Evolutionary conservation across 192 early-diverging fungal species (phyloP).

Genomic region (Jimgerdemannia flammicorona): DNA sequence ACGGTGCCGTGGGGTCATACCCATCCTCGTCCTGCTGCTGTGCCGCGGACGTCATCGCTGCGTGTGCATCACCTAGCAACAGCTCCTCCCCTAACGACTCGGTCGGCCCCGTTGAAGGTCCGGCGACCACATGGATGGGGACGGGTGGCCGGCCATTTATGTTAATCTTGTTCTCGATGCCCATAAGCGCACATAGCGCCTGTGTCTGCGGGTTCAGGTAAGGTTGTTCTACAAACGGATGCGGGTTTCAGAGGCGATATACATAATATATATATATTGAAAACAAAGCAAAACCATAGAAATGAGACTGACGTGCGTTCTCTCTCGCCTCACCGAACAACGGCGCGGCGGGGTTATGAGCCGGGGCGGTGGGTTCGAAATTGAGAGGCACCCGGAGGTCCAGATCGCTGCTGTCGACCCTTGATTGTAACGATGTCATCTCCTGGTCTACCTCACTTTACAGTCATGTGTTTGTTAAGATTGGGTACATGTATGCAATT

Average conservation of each 20-base stretch:
- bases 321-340: conserved; percentile 24
- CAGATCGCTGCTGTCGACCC: conserved; percentile 46
- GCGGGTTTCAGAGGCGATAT: not conserved
- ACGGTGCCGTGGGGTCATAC: not conserved
- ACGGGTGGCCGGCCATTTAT: conserved; percentile 23
- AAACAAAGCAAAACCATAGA: not conserved
- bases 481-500: no score
- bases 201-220: conserved; percentile 86
- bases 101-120: not conserved
- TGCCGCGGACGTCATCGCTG: not conserved
- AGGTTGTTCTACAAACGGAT: conserved; percentile 26
- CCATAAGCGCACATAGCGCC: conserved; percentile 65
- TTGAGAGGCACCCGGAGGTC: conserved; percentile 73
- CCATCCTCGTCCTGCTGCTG: not conserved
- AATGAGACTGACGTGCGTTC: conserved; percentile 27
- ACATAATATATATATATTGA: not conserved
- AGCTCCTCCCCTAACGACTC: not conserved
- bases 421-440: conserved; percentile 58
- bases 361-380: conserved; percentile 71
- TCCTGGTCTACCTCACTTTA: conserved; percentile 56
- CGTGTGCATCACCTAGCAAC: not conserved
- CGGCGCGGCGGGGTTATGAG: conserved; percentile 28
- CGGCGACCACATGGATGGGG: not conserved
- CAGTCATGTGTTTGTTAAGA: not conserved
- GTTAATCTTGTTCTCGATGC: conserved; percentile 72